Base-by-base conservation (phyloP, 164 flowering plant species). In the Cinnamomum chago region DNA sequence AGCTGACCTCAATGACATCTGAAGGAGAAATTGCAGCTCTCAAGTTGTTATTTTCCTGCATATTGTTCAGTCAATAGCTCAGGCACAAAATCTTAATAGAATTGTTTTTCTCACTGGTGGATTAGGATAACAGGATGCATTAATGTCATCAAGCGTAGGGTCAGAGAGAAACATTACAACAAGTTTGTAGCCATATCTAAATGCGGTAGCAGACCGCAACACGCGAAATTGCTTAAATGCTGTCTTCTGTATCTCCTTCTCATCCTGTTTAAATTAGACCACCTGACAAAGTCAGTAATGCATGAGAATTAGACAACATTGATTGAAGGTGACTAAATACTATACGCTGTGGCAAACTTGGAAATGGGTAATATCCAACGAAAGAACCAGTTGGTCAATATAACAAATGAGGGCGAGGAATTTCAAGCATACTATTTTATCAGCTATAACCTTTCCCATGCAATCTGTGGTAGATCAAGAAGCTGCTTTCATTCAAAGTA, bases 161-260 rank as follows among this genome's bases (percentile, higher is more conserved):
- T 58, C 0, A 72, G 65, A 50, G 47, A 40, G 71, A 76, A 18
- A 77, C 84, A 78, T 89, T 91, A 95, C 99, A 69, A 95, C 92
- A 82, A 93, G 86, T 73, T 95, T 95, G 91, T 88, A 93, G 79
- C 99, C 99, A 77, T 93, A 95, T 90, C 90, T 83, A 77, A 95
- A 95, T 23, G 89, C 90, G 18, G 47, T 40, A 40, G 47, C 89
- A 28, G 86, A 72, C 51, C 93, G 88, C 88, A 95, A 72, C 7
- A 83, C 85, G 50, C 94, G 93, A 75, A 77, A 82, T 74, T 88
- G 96, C 80, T 79, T 89, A 70, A 85, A 62, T 76, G 99, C 99
- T 30, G 88, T 84, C 88, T 90, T 90, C 76, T 89, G 93, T 71
- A 93, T 83, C 81, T 88, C 91, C 86, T 93, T 90, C 85, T 95